Base-by-base conservation (phyloP, 2,329 filamentous ascomycete genomes). In the Hymenoscyphus occultus region DNA sequence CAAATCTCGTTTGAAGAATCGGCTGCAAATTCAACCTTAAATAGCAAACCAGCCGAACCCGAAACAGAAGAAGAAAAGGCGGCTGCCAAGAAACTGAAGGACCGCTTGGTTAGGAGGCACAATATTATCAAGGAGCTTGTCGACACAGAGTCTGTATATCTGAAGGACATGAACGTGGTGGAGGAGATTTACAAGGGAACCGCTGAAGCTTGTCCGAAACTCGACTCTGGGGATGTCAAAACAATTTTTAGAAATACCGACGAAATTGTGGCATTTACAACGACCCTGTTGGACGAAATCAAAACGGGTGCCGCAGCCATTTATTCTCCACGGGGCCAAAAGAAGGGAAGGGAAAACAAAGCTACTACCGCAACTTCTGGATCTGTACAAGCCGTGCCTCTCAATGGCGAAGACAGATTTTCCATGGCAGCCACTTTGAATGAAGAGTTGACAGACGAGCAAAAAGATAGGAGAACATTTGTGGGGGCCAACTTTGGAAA, bases 141-240 rank as follows among this genome's bases (percentile, higher is more conserved):
- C 57, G 93, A 97, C 73, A 99, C 95, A 0, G 95, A 99, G 76
- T 88, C 92, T 59, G 88, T 90, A 5, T 98, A 96, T 77, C 88
- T 96, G 64, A 87, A 92, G 69, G 95, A 99, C 76, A 94, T 99
- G 92, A 97, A 93, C 76, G 94, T 99, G 62, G 90, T 97, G 2
- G 92, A 96, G 74, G 93, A 98, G 74, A 98, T 99, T 63, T 99
- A 98, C 82, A 96, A 96, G 77, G 93, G 92, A 56, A 98, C 95
- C 0, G 91, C 92, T 0, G 88, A 90, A 70, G 90, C 90, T 12
- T 93, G 91, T 64, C 87, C 92, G 9, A 87, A 92, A 68, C 84
- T 97, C 35, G 91, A 90, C 56, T 81, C 86, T 54, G 91, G 94
- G 69, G 96, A 96, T 68, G 89, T 96, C 72, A 96, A 93, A 75